Percentiles rank a stretch among this genome's conserved stretches.
phyloP scores from a whole-genome alignment of 1,284 basidiomycete species.

The Austropuccinia psidii region DNA sequence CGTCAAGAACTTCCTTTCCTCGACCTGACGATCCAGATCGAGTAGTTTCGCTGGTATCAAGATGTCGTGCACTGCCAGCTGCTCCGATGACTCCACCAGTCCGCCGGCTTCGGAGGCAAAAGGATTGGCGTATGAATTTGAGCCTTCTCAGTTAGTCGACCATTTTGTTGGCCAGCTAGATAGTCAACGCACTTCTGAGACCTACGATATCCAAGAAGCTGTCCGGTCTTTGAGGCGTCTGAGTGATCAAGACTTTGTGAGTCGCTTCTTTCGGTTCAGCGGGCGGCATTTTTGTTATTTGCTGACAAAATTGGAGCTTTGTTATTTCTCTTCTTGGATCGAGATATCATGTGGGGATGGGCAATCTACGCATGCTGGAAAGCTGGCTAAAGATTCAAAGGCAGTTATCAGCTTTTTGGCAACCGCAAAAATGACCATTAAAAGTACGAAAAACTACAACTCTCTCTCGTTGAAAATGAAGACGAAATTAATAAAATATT shows the following conservation, averaged over 20 bases:
- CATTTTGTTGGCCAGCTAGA: neutral
- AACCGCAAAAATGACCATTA: neutral
- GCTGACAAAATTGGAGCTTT: no score
- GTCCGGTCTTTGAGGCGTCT: constrained; percentile 1
- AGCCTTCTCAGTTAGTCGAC: neutral
- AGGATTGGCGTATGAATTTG: no score
- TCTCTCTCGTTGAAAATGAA: neutral
- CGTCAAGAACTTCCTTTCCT: no score
- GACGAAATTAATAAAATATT: neutral
- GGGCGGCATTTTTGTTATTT: no score
- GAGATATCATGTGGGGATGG: neutral
- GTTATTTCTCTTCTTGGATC: neutral
- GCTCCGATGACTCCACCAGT: no score
- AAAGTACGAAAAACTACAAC: neutral
- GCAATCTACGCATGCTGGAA: neutral
- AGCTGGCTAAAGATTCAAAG: neutral
- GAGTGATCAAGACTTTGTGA: neutral
- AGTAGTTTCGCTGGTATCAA: no score
- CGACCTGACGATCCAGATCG: no score
- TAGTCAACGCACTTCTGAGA: neutral
- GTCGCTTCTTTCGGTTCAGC: no score
- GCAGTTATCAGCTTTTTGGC: constrained; percentile 1
- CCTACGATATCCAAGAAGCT: neutral
- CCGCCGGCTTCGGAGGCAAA: no score
- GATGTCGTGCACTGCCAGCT: no score